Base-by-base conservation (phyloP, 345 rosid genomes). In the Noccaea caerulescens region DNA sequence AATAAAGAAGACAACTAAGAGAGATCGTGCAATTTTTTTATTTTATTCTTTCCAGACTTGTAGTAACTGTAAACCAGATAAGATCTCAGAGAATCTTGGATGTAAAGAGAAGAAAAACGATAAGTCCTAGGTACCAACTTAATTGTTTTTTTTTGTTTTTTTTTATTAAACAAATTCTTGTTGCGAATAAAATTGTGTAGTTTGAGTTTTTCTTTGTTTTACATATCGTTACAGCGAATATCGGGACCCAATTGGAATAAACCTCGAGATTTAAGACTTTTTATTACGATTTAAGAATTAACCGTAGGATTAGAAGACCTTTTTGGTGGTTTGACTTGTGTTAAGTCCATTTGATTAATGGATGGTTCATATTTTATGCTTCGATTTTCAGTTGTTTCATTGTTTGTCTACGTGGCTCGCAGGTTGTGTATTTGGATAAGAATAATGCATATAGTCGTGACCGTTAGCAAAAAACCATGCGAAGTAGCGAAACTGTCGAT, bases 181-280 rank as follows among this genome's bases (percentile, higher is more conserved):
- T 71, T 71, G 68, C 61, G 60, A 70, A 1, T 36, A 7, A 7
- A 41, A 11, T 60, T 60, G 60, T 39, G 46, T 10, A 7, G 12
- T 44, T 30, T 37, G 60, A 67, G 50, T 54, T 53, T 14, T 54
- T 63, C 18, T 34, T 33, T 8, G 10, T 37, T 63, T 72, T 58
- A 64, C 71, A 63, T 33, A 72, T 63, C 5, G 72, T 73, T 73
- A 66, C 77, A 72, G 66, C 72, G 11, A 58, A 33, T 50, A 58
- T 43, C 72, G 67, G 61, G 27, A 73, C 66, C 34, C 30, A 34
- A 59, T 57, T 57, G 41, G 42, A 60, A 58, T 58, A 51, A 71
- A 39, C 52, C 68, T 42, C 38, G 47, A 36, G 69, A 42, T 53
- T 72, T 54, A 25, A 43, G 33, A 4, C 5, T 46, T 68, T 56